Evolutionary conservation across 805 yeast genomes (phyloP), one percentile per base, ranked within the genome.

Genomic region (Lachancea sp.): DNA sequence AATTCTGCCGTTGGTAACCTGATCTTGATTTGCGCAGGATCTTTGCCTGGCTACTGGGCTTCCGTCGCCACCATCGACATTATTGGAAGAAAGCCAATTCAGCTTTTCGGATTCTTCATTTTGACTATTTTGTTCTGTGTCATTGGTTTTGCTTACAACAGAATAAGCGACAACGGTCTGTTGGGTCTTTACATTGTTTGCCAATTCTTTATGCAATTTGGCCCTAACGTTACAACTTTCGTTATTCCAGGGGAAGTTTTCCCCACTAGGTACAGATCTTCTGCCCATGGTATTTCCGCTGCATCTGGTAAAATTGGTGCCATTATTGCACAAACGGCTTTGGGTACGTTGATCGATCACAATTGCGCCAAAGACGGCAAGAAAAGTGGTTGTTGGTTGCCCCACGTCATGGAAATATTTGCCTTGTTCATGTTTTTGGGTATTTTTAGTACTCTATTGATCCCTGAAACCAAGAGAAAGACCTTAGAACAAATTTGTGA

Each of bases 211-310:
- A 79, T 80, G 65, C 87, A 87, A 66, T 87, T 85, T 56, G 96
- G 96, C 61, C 95, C 96, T 63, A 87, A 87, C 72, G 78, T 88
- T 46, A 88, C 96, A 36, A 87, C 96, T 40, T 87, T 87, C 62
- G 78, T 87, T 56, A 74, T 84, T 60, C 95, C 96, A 36, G 96
- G 95, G 68, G 96, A 87, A 71, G 70, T 78, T 61, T 88, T 71
- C 82, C 96, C 96, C 63, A 87, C 96, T 42, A 80, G 95, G 74
- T 87, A 86, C 70, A 83, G 96, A 80, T 86, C 95, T 18, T 79
- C 95, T 51, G 95, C 96, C 36, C 96, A 87, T 57, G 96, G 96
- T 74, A 74, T 87, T 48, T 86, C 95, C 48, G 96, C 96, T 54
- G 96, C 94, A 38, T 65, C 78, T 24, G 96, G 96, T 72, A 87